Evolutionary conservation across 2,329 filamentous ascomycete genomes (phyloP).

Genomic region (Atkinsonella texensis): DNA sequence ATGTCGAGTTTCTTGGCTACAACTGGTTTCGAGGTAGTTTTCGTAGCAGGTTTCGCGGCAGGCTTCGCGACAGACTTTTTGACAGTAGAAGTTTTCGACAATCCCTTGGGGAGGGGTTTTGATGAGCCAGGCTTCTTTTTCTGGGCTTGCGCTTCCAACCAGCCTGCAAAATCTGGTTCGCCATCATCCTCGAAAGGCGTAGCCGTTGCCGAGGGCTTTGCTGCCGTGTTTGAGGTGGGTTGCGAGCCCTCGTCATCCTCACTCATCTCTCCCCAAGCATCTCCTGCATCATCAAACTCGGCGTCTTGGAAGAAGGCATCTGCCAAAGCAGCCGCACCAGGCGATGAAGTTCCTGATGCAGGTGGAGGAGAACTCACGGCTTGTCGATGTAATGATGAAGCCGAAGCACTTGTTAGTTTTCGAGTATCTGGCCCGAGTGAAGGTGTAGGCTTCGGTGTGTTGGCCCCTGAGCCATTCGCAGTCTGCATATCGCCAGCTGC

Average conservation of each 20-base stretch:
- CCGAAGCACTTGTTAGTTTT: conserved; percentile 34
- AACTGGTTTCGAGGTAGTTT: conserved; percentile 24
- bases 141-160: conserved; percentile 76
- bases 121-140: conserved; percentile 56
- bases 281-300: conserved; percentile 49
- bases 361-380: conserved; percentile 40
- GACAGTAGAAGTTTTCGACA: conserved; percentile 45
- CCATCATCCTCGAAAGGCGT: conserved; percentile 65
- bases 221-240: conserved; percentile 16
- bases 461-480: conserved; percentile 30
- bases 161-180: conserved; percentile 87
- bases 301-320: conserved; percentile 43
- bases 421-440: conserved; percentile 27
- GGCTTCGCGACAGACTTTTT: conserved; percentile 34
- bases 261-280: conserved; percentile 66
- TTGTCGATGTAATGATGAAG: conserved; percentile 49
- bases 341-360: conserved; percentile 36
- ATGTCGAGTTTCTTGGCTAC: conserved; percentile 56
- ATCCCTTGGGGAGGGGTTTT: conserved; percentile 71
- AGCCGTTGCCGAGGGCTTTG: conserved; percentile 21
- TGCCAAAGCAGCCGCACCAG: conserved; percentile 29
- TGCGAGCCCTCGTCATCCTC: conserved; percentile 35
- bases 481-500: conserved; percentile 78
- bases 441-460: conserved; percentile 28
- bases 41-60: conserved; percentile 3